Evolutionary conservation across 2,329 filamentous ascomycete genomes (phyloP).

Genomic region (Aspergillus fumigatus): DNA sequence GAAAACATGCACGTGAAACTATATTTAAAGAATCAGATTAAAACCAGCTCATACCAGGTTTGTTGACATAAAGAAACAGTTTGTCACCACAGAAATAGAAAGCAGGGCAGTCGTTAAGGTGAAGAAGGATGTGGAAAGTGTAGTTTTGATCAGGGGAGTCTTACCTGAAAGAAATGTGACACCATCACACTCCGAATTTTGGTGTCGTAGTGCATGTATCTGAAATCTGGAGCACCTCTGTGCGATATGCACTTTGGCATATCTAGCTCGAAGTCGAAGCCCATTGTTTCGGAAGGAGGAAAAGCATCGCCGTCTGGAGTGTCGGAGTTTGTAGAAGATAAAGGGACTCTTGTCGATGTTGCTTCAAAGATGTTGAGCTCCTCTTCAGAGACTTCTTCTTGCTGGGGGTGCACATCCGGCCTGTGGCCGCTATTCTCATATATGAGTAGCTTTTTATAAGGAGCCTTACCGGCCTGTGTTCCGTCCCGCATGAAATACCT

Average conservation of each 20-base stretch:
- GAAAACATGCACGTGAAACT: not conserved
- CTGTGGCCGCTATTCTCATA: not conserved
- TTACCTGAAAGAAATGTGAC: conserved; percentile 14
- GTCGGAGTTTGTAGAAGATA: not conserved
- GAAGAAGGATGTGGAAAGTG: not conserved
- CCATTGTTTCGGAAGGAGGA: not conserved
- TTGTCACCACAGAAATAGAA: no score
- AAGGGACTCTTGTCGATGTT: not conserved
- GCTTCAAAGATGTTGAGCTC: not conserved
- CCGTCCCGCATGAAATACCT: not conserved
- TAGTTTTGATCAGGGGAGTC: not conserved
- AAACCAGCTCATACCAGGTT: not conserved
- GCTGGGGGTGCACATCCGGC: not conserved
- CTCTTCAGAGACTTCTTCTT: not conserved
- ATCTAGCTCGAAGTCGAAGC: conserved; percentile 6
- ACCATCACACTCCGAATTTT: conserved; percentile 10
- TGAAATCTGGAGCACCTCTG: conserved; percentile 1
- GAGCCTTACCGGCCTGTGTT: not conserved
- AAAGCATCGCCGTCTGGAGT: not conserved
- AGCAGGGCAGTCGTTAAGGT: no score
- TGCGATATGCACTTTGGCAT: conserved; percentile 10
- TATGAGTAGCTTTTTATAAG: not conserved
- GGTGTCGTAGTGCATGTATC: conserved; percentile 12
- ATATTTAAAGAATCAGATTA: not conserved
- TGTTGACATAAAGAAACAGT: conserved; percentile 2